These are phyloP conservation scores for Xylaria sp. DNA, from an alignment of 2,329 filamentous ascomycete genomes.

Conservation along the genomic window DNA sequence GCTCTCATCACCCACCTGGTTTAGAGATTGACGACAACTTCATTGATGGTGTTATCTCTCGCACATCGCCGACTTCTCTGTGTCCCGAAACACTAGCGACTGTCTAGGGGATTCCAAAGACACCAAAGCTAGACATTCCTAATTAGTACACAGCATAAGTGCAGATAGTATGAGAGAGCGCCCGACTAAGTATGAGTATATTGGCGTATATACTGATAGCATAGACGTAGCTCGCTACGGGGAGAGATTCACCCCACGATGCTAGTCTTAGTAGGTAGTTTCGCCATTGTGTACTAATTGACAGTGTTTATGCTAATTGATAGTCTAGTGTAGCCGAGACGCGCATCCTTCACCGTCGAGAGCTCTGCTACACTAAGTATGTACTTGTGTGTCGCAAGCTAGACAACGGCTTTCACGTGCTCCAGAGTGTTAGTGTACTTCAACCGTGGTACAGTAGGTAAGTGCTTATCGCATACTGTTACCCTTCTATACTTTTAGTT, in stretches of 20 bases:
- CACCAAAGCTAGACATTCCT: not conserved
- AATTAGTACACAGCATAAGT: not conserved
- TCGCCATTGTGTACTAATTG: conserved; percentile 2
- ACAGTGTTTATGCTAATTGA: not conserved
- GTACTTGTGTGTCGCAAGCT: too few relatives aligned
- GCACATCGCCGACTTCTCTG: not conserved
- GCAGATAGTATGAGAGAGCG: too few relatives aligned
- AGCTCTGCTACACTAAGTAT: not conserved
- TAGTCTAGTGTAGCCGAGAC: not conserved
- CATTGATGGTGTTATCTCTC: not conserved
- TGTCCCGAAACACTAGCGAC: too few relatives aligned
- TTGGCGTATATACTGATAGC: not conserved
- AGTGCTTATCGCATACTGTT: not conserved
- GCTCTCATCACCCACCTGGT: not conserved
- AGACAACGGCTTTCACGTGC: too few relatives aligned
- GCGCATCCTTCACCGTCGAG: not conserved
- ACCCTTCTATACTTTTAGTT: not conserved
- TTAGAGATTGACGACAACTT: not conserved
- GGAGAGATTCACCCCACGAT: conserved; percentile 8
- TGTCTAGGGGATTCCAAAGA: too few relatives aligned
- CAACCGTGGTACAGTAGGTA: too few relatives aligned
- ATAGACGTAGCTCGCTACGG: not conserved
- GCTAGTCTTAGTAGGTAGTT: not conserved
- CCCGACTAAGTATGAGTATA: too few relatives aligned
- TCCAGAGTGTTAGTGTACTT: too few relatives aligned